Evolutionary conservation across 208 protist genomes (phyloP), one percentile per base, ranked within the genome.

Genomic region (Acanthamoeba culbertsoni): DNA sequence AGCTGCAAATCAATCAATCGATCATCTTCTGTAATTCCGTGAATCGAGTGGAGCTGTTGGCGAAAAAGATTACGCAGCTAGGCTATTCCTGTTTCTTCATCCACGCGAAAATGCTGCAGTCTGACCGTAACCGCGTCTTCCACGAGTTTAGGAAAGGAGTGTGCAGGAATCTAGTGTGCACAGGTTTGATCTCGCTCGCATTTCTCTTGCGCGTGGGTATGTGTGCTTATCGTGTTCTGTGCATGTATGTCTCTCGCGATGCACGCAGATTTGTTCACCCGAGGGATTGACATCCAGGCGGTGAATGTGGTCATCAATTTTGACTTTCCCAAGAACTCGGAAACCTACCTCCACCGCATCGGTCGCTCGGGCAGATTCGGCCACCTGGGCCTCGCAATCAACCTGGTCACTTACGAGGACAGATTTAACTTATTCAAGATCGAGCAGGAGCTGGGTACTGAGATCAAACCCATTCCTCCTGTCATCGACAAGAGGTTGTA

Each of bases 291-390:
- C 96, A 99, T 99, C 94, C 99, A 99, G 95, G 98, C 98, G 33
- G 99, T 99, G 28, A 99, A 99, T 95, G 99, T 99, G 16, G 99
- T 99, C 92, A 99, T 99, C 97, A 99, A 99, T 97, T 99, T 99
- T 97, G 99, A 99, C 96, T 99, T 99, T 96, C 99, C 99, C 77
- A 99, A 99, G 94, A 98, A 97, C 84, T 96, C 98, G 35, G 99
- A 99, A 95, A 99, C 98, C 35, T 99, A 99, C 95, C 97, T 99
- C 7, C 99, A 99, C 95, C 86, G 95, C 53, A 96, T 96, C 57
- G 95, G 95, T 48, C 86, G 95, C 51, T 95, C 92, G 4, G 98
- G 98, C 53, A 97, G 99, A 79, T 99, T 99, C 95, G 99, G 99
- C 43, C 99, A 99, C 94, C 97, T 99, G 62, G 99, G 99, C 89